phyloP scores from a whole-genome alignment of 1,139 yeast species.

The Blastobotrys apis region DNA sequence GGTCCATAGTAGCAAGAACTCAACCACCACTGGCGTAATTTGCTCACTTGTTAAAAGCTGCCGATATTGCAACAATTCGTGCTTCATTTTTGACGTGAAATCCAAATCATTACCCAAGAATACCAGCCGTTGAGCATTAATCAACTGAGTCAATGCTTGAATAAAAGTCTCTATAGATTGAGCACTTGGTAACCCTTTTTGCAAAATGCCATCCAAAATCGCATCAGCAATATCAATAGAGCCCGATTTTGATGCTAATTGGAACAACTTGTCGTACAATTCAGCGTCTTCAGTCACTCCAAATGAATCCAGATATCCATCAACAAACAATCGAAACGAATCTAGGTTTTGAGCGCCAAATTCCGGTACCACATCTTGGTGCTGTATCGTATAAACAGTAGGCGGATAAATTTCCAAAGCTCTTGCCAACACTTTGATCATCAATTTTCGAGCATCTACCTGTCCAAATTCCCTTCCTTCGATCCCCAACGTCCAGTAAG shows the following conservation, averaged over 20 bases:
- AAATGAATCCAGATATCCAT: constrained; percentile 17
- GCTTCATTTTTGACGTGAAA: constrained; percentile 23
- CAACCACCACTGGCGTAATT: constrained; percentile 26
- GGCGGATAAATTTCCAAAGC: constrained; percentile 11
- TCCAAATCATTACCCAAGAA: constrained; percentile 23
- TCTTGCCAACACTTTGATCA: constrained; percentile 6
- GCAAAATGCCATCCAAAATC: constrained; percentile 17
- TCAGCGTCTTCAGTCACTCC: constrained; percentile 12
- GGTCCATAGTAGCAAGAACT: constrained; percentile 30
- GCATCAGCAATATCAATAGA: constrained; percentile 28
- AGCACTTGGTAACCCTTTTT: constrained; percentile 21
- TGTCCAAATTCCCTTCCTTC: constrained; percentile 15
- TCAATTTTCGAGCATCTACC: constrained; percentile 8
- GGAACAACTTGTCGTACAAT: constrained; percentile 29
- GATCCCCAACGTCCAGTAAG: constrained; percentile 20
- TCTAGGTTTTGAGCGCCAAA: constrained; percentile 19
- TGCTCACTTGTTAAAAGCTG: constrained; percentile 23
- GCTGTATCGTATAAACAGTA: constrained; percentile 16
- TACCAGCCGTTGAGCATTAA: constrained; percentile 23
- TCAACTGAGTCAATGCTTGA: constrained; percentile 22
- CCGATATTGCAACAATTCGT: constrained; percentile 22
- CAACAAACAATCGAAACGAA: constrained; percentile 19
- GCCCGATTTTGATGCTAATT: constrained; percentile 30
- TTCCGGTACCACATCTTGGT: constrained; percentile 20
- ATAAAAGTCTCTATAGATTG: constrained; percentile 28